phyloP scores from a whole-genome alignment of 2,329 filamentous ascomycete species.

The Sarocladium strictum region DNA sequence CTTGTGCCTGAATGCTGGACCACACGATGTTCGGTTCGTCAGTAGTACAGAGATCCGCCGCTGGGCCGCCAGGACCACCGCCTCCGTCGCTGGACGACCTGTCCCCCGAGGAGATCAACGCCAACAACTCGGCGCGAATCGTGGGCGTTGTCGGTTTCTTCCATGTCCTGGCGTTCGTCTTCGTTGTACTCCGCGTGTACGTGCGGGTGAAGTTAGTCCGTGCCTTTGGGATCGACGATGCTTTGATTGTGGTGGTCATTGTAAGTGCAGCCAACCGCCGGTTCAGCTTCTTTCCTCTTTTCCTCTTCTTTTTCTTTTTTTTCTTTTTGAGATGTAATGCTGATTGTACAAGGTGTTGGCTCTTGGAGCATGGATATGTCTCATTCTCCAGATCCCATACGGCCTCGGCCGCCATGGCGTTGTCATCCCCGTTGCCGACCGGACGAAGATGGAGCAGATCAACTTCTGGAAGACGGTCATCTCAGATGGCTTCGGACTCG shows the following conservation, averaged over 20 bases:
- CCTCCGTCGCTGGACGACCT: background rate
- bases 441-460: constrained; percentile 16
- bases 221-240: constrained; percentile 22
- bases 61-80: background rate
- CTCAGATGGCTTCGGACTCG: constrained; percentile 17
- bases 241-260: constrained; percentile 19
- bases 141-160: constrained; percentile 14
- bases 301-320: no score
- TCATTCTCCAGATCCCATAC: constrained; percentile 18
- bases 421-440: constrained; percentile 11
- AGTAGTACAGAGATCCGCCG: no score
- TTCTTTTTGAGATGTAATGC: no score
- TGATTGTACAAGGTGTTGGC: constrained; percentile 12
- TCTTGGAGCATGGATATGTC: constrained; percentile 16
- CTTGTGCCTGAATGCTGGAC: no score
- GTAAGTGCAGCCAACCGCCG: no score
- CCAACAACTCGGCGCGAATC: constrained; percentile 14
- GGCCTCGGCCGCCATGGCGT: constrained; percentile 17
- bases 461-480: constrained; percentile 18
- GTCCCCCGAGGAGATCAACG: constrained; percentile 10
- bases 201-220: constrained; percentile 18
- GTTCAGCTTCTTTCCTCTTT: no score
- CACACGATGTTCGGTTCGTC: no score
- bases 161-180: constrained; percentile 17
- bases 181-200: constrained; percentile 20